Percentiles rank a stretch among this genome's conserved stretches.
Conservation (phyloP, 768 basidiomycete genomes). For the Boletus subcaerulescens region DNA sequence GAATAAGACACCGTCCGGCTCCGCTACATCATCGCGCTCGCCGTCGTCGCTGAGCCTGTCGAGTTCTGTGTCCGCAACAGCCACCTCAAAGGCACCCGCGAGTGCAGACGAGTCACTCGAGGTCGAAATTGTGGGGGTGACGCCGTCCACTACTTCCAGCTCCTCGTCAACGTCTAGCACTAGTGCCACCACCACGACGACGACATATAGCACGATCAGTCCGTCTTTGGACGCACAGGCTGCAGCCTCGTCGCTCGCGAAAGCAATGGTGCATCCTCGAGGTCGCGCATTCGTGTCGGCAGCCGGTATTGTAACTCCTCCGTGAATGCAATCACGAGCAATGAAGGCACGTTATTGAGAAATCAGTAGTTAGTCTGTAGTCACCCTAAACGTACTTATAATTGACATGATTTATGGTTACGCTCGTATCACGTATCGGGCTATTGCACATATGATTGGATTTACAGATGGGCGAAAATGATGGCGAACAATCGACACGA, state of each 20-base stretch:
- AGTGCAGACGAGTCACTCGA: slow-evolving; percentile 15
- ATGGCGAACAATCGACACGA: neutral
- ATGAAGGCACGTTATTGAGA: neutral
- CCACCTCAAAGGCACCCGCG: neutral
- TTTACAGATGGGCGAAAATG: neutral
- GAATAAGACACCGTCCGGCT: neutral
- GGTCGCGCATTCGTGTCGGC: neutral
- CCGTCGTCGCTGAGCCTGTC: neutral
- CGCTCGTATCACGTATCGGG: neutral
- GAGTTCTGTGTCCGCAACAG: neutral
- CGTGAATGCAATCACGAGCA: neutral
- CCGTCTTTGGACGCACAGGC: slow-evolving; percentile 11
- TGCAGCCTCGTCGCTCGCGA: slow-evolving; percentile 21
- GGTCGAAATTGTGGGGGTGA: slow-evolving; percentile 19
- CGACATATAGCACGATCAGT: neutral
- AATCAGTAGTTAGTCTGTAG: neutral
- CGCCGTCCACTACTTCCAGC: neutral
- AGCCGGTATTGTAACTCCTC: neutral
- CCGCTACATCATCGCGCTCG: slow-evolving; percentile 1
- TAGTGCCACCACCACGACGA: neutral
- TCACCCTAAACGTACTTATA: neutral
- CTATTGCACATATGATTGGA: neutral
- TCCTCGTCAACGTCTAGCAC: slow-evolving; percentile 1
- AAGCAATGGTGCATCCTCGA: neutral
- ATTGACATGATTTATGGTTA: neutral